Base-by-base conservation (phyloP, 805 yeast species). In the Yamadazyma phyllophila region DNA sequence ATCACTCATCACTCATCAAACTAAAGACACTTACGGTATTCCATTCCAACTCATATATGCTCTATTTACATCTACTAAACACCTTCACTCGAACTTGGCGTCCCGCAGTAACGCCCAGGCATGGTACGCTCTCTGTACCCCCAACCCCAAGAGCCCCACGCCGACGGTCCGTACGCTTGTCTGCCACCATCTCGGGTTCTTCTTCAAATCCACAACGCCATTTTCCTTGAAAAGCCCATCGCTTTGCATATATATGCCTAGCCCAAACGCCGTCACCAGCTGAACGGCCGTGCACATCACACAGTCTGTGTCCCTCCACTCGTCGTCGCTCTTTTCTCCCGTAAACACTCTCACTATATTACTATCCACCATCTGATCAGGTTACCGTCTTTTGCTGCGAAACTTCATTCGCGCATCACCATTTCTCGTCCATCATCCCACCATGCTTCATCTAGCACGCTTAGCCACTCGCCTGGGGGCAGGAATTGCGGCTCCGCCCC, bases 121-220 rank as follows among this genome's bases (percentile, higher is more conserved):
- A 26, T 33, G 46, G 13, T 31, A 45, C 20, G 16, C 34, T 33
- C 76, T 57, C 45, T 57, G 63, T 38, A 65, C 62, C 1, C 72
- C 74, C 26, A 71, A 56, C 1, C 66, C 74, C 31, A 70, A 47
- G 15, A 70, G 55, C 7, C 61, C 58, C 2, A 66, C 49, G 1
- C 76, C 76, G 1, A 55, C 43, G 0, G 63, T 63, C 17, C 63
- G 60, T 1, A 71, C 61, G 2, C 66, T 52, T 31, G 60, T 58
- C 45, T 64, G 71, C 68, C 74, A 71, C 70, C 73, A 64, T 12
- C 60, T 24, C 1, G 76, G 76, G 46, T 71, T 60, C 49, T 67
- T 70, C 10, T 45, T 49, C 8, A 56, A 15, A 46, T 69, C 69
- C 8, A 70, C 56, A 27, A 54, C 54, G 10, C 71, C 71, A 6